Evolutionary conservation across 345 rosid genomes (phyloP), one percentile per base, ranked within the genome.

Genomic region (Rhizophora apiculata): DNA sequence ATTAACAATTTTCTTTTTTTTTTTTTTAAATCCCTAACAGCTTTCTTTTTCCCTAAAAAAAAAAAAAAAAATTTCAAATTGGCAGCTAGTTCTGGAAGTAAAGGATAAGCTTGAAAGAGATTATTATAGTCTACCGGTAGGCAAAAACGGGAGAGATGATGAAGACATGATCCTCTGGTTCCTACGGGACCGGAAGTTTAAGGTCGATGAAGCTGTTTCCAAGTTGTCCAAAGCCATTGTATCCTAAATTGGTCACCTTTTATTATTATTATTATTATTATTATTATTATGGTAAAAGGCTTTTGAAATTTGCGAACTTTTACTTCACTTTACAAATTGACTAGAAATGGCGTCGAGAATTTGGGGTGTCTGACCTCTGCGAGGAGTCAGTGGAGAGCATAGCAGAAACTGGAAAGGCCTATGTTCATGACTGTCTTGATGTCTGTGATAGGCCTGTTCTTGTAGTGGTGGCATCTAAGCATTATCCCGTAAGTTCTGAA

Each of bases 101-200:
- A 89, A 88, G 74, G 63, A 84, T 78, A 83, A 76, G 78, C 96
- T 92, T 74, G 86, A 78, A 32, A 89, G 76, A 68, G 88, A 88
- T 37, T 68, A 85, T 62, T 22, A n/a, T 53, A 72, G 79, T 79
- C 96, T 95, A 21, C 89, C 93, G 0, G 66, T 86, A 20, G 99
- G 97, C 13, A 88, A 81, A 79, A 75, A 89, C 77, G 99, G 96
- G 66, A 84, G 97, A 84, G 92, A 92, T 68, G 99, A 94, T 80
- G 97, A 92, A 69, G 93, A 88, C 29, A 86, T 92, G 96, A 92
- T 92, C 53, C 85, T 88, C 5, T 87, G 99, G 99, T 95, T 86
- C 72, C 67, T 92, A 21, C 86, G 80, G 82, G 97, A 95, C 75
- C 78, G 92, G 64, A 87, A 75, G 56, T 91, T 86, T 77, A 88